Conservation (phyloP, 2,329 filamentous ascomycete genomes). For the Paraphoma chrysanthemicola region DNA sequence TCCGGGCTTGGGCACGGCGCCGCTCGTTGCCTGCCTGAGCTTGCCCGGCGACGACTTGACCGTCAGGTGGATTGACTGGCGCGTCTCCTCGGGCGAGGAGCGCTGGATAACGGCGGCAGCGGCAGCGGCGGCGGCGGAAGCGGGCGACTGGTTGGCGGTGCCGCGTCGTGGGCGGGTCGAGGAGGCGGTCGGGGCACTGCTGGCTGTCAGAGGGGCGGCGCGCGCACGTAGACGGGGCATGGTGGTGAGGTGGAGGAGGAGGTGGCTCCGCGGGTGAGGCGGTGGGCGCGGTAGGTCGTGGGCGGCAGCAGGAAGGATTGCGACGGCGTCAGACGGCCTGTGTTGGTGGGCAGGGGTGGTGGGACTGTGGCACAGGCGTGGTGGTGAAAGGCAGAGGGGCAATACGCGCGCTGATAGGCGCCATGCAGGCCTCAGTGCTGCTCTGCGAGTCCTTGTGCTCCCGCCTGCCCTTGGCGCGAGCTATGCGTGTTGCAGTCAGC, state of each 20-base stretch:
- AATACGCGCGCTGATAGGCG: conserved; percentile 9
- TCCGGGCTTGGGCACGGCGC: conserved; percentile 32
- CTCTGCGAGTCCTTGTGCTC: conserved; percentile 23
- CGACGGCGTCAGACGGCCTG: conserved; percentile 24
- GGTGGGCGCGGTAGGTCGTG: conserved; percentile 7
- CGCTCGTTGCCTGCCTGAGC: conserved; percentile 55
- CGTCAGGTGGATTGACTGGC: conserved; percentile 56
- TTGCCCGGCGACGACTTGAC: conserved; percentile 59
- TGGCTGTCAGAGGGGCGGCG: conserved; percentile 38
- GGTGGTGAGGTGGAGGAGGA: conserved; percentile 13
- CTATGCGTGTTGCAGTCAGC: conserved; percentile 35
- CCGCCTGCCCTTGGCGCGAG: conserved; percentile 32
- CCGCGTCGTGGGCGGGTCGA: conserved; percentile 48
- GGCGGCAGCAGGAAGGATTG: conserved; percentile 9
- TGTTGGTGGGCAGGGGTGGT: conserved; percentile 22
- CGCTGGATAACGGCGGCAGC: conserved; percentile 47
- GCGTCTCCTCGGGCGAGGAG: conserved; percentile 51
- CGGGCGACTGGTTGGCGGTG: conserved; percentile 41
- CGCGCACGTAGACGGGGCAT: conserved; percentile 49
- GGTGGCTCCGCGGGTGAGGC: conserved; percentile 3
- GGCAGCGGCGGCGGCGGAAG: conserved; percentile 31
- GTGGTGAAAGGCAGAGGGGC: conserved; percentile 22
- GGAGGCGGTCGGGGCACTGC: conserved; percentile 44
- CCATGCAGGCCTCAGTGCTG: conserved; percentile 14
- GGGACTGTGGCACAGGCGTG: conserved; percentile 25